These are phyloP conservation scores for Gracilariopsis chorda DNA, from an alignment of 23 red algal species.

Conservation along the genomic window DNA sequence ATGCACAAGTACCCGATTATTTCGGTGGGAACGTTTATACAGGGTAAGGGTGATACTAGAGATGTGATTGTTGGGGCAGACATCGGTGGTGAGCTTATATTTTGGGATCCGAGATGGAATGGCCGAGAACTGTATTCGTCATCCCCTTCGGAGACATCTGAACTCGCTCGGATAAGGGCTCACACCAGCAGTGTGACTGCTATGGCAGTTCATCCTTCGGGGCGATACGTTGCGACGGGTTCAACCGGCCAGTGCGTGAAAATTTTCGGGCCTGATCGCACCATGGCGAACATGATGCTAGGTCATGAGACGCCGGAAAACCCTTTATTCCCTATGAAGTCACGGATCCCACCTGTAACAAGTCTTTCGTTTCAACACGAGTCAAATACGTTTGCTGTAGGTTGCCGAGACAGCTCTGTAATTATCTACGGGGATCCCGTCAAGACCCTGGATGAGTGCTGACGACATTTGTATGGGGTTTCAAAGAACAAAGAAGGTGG, in stretches of 20 bases:
- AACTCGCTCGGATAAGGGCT: slow-evolving; percentile 31
- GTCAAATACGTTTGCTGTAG: slow-evolving; percentile 54
- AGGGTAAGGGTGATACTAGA: not conserved
- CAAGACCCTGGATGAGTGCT: too few relatives aligned
- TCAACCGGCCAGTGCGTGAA: slow-evolving; percentile 65
- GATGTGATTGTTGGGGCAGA: slow-evolving; percentile 30
- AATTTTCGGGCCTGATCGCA: slow-evolving; percentile 60
- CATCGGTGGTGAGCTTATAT: slow-evolving; percentile 34
- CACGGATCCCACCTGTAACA: slow-evolving; percentile 39
- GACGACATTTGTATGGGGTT: too few relatives aligned
- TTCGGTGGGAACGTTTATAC: not conserved
- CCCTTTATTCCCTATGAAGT: not conserved
- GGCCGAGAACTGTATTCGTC: not conserved
- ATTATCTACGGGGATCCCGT: slow-evolving; percentile 65
- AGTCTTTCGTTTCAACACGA: slow-evolving; percentile 46
- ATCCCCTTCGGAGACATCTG: not conserved
- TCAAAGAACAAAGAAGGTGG: too few relatives aligned
- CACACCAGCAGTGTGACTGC: slow-evolving; percentile 53
- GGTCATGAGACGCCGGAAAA: not conserved
- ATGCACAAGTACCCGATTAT: slow-evolving; percentile 24
- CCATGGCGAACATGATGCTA: slow-evolving; percentile 52
- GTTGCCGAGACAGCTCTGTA: slow-evolving; percentile 67
- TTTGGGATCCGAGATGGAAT: slow-evolving; percentile 27
- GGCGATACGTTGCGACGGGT: slow-evolving; percentile 53
- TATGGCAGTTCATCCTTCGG: slow-evolving; percentile 44